A percentile compares a stretch with the other conserved stretches of the same genome.
phyloP scores from a whole-genome alignment of 2,329 filamentous ascomycete species.

The Gnomoniopsis sp. region DNA sequence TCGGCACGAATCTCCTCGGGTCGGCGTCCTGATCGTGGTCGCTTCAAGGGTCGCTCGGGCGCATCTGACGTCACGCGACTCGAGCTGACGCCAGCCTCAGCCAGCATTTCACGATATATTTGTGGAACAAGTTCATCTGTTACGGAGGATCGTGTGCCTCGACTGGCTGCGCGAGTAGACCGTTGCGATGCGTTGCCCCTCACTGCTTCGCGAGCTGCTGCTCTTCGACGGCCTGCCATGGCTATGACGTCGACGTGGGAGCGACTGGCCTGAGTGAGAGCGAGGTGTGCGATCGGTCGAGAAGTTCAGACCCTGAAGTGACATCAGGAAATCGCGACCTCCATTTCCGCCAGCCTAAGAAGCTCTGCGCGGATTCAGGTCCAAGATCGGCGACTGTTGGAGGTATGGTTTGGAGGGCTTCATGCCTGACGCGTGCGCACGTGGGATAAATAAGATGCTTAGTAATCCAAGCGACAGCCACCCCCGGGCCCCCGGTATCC shows the following conservation, averaged over 20 bases:
- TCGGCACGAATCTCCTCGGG: neutral
- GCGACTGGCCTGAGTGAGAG: too few species aligned
- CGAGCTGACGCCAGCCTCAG: constrained; percentile 41
- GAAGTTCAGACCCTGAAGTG: neutral
- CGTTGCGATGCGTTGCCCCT: constrained; percentile 11
- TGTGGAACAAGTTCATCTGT: constrained; percentile 28
- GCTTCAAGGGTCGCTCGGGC: constrained; percentile 39
- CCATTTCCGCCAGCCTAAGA: neutral
- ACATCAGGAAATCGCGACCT: neutral
- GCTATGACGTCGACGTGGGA: neutral
- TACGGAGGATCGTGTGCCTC: constrained; percentile 24
- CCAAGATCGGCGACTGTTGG: neutral
- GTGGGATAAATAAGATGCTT: too few species aligned
- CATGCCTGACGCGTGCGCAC: too few species aligned
- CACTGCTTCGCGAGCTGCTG: neutral
- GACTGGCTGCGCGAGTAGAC: constrained; percentile 16
- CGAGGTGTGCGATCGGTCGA: neutral
- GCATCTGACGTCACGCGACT: constrained; percentile 21
- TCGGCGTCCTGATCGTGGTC: constrained; percentile 34
- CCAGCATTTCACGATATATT: constrained; percentile 48
- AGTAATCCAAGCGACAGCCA: too few species aligned
- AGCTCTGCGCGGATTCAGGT: neutral
- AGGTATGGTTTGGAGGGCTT: neutral
- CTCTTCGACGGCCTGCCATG: constrained; percentile 14
- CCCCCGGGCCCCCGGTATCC: too few species aligned